Evolutionary conservation across 73 alveolate genomes (phyloP).

Genomic region (Paramecium octaurelia): DNA sequence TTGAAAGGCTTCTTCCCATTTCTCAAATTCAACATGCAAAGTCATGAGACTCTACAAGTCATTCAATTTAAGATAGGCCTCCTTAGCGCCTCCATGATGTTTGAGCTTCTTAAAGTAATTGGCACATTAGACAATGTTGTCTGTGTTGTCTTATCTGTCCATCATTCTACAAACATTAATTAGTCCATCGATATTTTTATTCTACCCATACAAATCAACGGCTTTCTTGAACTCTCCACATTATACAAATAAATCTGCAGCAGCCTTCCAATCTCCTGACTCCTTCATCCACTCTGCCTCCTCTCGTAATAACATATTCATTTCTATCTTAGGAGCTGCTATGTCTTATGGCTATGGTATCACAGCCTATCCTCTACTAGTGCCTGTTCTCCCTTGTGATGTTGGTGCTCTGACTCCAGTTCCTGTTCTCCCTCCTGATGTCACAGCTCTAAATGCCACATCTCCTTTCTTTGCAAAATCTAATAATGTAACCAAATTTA

Average conservation of each 20-base stretch:
- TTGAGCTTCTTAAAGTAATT: slow-evolving; percentile 39
- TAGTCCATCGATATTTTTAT: slow-evolving; percentile 26
- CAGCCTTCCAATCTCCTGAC: slow-evolving; percentile 48
- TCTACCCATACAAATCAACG: not conserved
- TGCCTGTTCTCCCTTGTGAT: not conserved
- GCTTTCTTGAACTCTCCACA: not conserved
- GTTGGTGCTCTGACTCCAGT: not conserved
- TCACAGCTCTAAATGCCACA: not conserved
- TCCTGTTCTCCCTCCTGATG: not conserved
- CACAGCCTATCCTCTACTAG: not conserved
- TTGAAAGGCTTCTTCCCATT: slow-evolving; percentile 53
- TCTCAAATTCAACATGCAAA: slow-evolving; percentile 51
- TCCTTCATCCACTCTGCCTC: slow-evolving; percentile 26
- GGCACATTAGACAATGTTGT: slow-evolving; percentile 44
- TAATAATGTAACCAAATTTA: not conserved
- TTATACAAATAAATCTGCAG: not conserved
- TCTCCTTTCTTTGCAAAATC: slow-evolving; percentile 7
- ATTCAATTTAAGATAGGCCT: slow-evolving; percentile 47
- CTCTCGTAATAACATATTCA: slow-evolving; percentile 9
- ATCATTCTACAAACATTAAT: slow-evolving; percentile 49
- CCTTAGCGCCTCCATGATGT: slow-evolving; percentile 52
- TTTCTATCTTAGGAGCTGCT: not conserved
- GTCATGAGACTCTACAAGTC: not conserved
- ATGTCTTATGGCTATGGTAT: not conserved
- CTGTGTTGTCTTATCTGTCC: slow-evolving; percentile 5